These are phyloP conservation scores for Biscutella auriculata DNA, from an alignment of 441 rosid species.

Conservation along the genomic window DNA sequence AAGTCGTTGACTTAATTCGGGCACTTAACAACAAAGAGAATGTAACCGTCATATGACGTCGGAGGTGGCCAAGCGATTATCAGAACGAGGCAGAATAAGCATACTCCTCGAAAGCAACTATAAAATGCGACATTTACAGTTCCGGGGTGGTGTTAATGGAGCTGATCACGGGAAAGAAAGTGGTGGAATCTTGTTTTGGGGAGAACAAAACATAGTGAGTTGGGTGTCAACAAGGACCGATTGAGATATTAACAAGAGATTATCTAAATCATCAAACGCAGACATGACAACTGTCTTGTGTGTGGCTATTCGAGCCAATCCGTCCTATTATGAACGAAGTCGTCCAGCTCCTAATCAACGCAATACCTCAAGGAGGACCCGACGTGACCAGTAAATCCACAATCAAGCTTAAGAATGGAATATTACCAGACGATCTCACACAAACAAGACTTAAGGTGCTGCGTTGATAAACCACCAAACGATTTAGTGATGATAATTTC, in stretches of 20 bases:
- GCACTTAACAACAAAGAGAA: no score
- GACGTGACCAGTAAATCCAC: slow-evolving; percentile 28
- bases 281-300: slow-evolving; percentile 66
- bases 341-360: slow-evolving; percentile 60
- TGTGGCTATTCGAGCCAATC: slow-evolving; percentile 53
- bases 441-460: slow-evolving; percentile 30
- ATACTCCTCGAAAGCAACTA: slow-evolving; percentile 72
- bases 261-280: slow-evolving; percentile 50
- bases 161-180: slow-evolving; percentile 74
- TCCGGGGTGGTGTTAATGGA: slow-evolving; percentile 89
- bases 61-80: no score
- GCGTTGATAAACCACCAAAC: neutral
- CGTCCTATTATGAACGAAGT: slow-evolving; percentile 90
- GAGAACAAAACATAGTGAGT: slow-evolving; percentile 65
- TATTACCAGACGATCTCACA: slow-evolving; percentile 15
- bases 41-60: no score
- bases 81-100: slow-evolving; percentile 90
- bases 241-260: slow-evolving; percentile 57
- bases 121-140: slow-evolving; percentile 88
- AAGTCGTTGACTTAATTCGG: no score
- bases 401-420: slow-evolving; percentile 42
- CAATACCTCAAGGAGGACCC: slow-evolving; percentile 48
- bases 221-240: slow-evolving; percentile 71
- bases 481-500: neutral
- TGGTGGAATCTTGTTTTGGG: slow-evolving; percentile 65